Evolutionary conservation across 257 asterid genomes (phyloP).

Genomic region (Lantana camara): DNA sequence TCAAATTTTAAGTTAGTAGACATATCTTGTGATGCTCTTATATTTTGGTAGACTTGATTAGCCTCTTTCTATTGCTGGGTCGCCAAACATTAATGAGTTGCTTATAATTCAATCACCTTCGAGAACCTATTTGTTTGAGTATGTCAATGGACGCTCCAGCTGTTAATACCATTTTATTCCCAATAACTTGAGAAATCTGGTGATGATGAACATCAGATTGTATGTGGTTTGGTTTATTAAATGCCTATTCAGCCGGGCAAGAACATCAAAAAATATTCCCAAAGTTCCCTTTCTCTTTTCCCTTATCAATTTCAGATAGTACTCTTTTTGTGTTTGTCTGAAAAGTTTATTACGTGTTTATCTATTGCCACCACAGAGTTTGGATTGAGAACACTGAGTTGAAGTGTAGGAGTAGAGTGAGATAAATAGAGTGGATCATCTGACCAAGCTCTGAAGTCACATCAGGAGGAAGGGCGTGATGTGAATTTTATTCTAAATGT

Average conservation of each 20-base stretch:
- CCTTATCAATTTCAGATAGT: not conserved
- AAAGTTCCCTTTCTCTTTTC: not conserved
- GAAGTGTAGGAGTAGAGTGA: not conserved
- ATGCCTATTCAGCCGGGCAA: not conserved
- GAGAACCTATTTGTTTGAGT: not conserved
- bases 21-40: constrained; percentile 11
- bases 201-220: too few species aligned
- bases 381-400: not conserved
- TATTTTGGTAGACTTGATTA: not conserved
- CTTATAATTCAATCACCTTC: not conserved
- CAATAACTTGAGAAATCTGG: too few species aligned
- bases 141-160: not conserved
- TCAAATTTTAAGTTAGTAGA: too few species aligned
- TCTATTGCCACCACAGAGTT: not conserved
- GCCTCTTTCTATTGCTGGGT: not conserved
- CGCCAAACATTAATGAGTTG: not conserved
- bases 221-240: not conserved
- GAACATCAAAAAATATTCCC: too few species aligned
- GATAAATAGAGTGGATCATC: not conserved
- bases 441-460: not conserved
- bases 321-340: not conserved
- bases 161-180: too few species aligned
- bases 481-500: not conserved
- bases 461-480: not conserved
- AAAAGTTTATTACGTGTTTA: constrained; percentile 10